Base-by-base conservation (phyloP, 1,284 basidiomycete species). In the Trichosporon sp. region DNA sequence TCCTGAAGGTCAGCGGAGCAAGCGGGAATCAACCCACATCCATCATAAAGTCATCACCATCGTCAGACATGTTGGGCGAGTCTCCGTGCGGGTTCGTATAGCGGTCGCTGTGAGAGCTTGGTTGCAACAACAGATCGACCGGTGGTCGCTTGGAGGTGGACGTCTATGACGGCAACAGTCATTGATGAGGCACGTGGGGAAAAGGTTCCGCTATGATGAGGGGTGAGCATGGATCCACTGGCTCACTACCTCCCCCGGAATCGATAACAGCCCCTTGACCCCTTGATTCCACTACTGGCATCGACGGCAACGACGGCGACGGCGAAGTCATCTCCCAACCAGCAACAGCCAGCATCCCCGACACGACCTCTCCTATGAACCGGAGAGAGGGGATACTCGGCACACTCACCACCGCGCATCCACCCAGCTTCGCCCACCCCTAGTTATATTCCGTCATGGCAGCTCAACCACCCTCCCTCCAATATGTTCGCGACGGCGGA, bases 41-140 rank as follows among this genome's bases (percentile, higher is more conserved):
- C 84, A 85, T 85, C 81, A 84, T 83, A 68, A 84, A 85, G 71
- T 85, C 84, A 70, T 85, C 59, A n/a, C 59, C 59, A 63, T 63
- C 84, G 78, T 84, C 83, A 4, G 83, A 85, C 83, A 84, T 84
- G 40, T 56, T 78, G 73, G 40, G 66, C 31, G 32, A 32, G 59
- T 35, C 32, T 37, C 31, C 11, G 19, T 37, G 59, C 59, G 35
- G 31, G 16, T 12, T 8, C 6, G 59, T 8, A 32, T 7, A 37
- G 59, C 12, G 14, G 5, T n/a, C 32, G 31, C 31, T 63, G 32
- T 10, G 31, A 21, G 10, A 35, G 31, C 59, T 32, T 8, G 8
- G 7, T 10, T 32, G 21, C 51, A 54, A 54, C 51, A 26, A 21
- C 19, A 54, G 51, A 54, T 6, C 1, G 51, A 7, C 19, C 19